These are phyloP conservation scores for Drechslera avenae DNA, from an alignment of 2,329 filamentous ascomycete genomes.

Conservation along the genomic window DNA sequence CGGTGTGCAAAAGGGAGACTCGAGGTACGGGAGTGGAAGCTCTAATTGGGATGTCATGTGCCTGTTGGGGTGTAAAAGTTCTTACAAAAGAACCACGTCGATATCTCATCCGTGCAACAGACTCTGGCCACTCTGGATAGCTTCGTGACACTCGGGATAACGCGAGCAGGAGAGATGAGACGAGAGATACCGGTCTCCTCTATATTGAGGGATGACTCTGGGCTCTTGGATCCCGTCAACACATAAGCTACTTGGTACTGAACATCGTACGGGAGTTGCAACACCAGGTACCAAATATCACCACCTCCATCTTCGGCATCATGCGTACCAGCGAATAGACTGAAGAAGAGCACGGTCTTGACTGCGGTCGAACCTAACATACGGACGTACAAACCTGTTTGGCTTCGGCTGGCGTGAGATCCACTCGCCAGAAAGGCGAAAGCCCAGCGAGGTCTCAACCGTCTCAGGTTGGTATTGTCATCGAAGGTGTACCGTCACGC, in stretches of 20 bases:
- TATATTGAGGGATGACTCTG: constrained; percentile 55
- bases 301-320: constrained; percentile 34
- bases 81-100: constrained; percentile 78
- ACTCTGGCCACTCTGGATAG: constrained; percentile 68
- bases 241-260: constrained; percentile 14
- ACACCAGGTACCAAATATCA: constrained; percentile 44
- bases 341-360: constrained; percentile 48
- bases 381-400: constrained; percentile 49
- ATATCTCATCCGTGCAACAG: constrained; percentile 72
- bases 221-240: constrained; percentile 50
- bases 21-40: constrained; percentile 53
- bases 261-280: constrained; percentile 36
- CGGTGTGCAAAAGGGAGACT: constrained; percentile 48
- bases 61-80: constrained; percentile 71
- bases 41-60: constrained; percentile 71
- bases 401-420: constrained; percentile 44
- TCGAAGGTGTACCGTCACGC: constrained; percentile 45
- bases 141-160: constrained; percentile 52
- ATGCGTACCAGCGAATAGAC: constrained; percentile 34
- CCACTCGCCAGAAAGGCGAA: constrained; percentile 65
- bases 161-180: constrained; percentile 54
- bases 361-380: constrained; percentile 48
- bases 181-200: constrained; percentile 58
- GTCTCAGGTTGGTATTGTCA: constrained; percentile 40
- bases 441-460: constrained; percentile 60